Conservation (phyloP, 768 basidiomycete genomes). For the Tubosaeta brunneosetosa region DNA sequence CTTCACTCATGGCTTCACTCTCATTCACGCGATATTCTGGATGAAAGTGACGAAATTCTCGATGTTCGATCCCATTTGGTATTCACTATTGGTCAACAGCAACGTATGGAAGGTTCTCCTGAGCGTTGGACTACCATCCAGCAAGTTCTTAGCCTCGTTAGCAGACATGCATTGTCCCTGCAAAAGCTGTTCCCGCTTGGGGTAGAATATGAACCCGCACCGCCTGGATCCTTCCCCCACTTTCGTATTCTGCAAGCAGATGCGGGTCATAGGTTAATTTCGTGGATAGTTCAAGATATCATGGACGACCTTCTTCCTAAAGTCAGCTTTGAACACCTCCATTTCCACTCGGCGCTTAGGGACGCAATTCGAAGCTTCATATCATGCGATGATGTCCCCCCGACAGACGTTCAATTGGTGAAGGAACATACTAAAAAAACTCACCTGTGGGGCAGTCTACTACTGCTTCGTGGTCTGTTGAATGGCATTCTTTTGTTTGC, state of each 20-base stretch:
- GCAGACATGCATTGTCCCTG: slow-evolving; percentile 3
- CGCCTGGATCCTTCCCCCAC: slow-evolving; percentile 19
- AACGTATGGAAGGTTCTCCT: slow-evolving; percentile 35
- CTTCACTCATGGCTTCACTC: slow-evolving; percentile 13
- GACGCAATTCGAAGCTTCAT: slow-evolving; percentile 23
- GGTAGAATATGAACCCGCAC: slow-evolving; percentile 16
- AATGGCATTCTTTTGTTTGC: slow-evolving; percentile 15
- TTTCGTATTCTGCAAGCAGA: slow-evolving; percentile 19
- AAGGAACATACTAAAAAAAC: slow-evolving; percentile 1
- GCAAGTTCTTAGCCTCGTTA: slow-evolving; percentile 23
- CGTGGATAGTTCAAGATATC: slow-evolving; percentile 12
- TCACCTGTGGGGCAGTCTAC: slow-evolving; percentile 18
- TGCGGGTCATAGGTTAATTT: slow-evolving; percentile 15
- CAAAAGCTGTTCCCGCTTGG: not conserved
- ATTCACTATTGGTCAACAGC: slow-evolving; percentile 40
- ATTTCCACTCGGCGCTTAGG: not conserved
- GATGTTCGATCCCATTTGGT: slow-evolving; percentile 45
- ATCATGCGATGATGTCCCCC: slow-evolving; percentile 5
- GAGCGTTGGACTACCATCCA: slow-evolving; percentile 40
- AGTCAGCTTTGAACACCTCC: slow-evolving; percentile 13
- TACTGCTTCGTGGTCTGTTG: slow-evolving; percentile 34
- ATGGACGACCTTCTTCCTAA: slow-evolving; percentile 13
- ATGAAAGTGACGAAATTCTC: slow-evolving; percentile 22
- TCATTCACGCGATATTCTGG: slow-evolving; percentile 17
- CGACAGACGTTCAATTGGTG: not conserved